Evolutionary conservation across 257 asterid species (phyloP).

Genomic region (Eucommia ulmoides): DNA sequence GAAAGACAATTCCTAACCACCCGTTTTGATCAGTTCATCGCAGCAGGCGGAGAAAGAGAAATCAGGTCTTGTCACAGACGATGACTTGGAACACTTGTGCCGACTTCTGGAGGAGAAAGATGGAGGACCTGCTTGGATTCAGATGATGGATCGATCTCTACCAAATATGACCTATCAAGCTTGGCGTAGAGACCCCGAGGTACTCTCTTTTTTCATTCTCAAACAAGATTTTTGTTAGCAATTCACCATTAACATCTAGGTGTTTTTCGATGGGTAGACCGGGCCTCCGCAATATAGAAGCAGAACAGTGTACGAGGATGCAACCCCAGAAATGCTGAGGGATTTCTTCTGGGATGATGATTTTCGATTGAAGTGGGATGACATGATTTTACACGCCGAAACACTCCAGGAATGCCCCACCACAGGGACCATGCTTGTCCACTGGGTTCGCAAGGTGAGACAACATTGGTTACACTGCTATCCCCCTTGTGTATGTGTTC

Average conservation of each 20-base stretch:
- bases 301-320: slow-evolving; percentile 81
- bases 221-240: not conserved
- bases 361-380: slow-evolving; percentile 80
- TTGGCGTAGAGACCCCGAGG: slow-evolving; percentile 1
- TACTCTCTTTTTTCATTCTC: not conserved
- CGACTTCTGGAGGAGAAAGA: not conserved
- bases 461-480: not conserved
- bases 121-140: not conserved
- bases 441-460: slow-evolving; percentile 81
- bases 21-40: slow-evolving; percentile 26
- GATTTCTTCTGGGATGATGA: slow-evolving; percentile 99
- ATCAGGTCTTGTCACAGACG: slow-evolving; percentile 19
- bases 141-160: not conserved
- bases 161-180: not conserved
- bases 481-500: not conserved
- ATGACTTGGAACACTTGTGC: not conserved
- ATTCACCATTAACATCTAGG: not conserved
- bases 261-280: slow-evolving; percentile 25
- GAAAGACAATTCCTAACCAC: not conserved
- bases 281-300: slow-evolving; percentile 64
- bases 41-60: slow-evolving; percentile 22
- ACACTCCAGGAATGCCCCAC: slow-evolving; percentile 59
- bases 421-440: slow-evolving; percentile 65
- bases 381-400: slow-evolving; percentile 59
- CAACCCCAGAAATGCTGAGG: slow-evolving; percentile 73